A percentile compares a stretch with the other conserved stretches of the same genome.
These are phyloP conservation scores for Cladophialophora bantiana DNA, from an alignment of 2,329 filamentous ascomycete species.

Conservation along the genomic window DNA sequence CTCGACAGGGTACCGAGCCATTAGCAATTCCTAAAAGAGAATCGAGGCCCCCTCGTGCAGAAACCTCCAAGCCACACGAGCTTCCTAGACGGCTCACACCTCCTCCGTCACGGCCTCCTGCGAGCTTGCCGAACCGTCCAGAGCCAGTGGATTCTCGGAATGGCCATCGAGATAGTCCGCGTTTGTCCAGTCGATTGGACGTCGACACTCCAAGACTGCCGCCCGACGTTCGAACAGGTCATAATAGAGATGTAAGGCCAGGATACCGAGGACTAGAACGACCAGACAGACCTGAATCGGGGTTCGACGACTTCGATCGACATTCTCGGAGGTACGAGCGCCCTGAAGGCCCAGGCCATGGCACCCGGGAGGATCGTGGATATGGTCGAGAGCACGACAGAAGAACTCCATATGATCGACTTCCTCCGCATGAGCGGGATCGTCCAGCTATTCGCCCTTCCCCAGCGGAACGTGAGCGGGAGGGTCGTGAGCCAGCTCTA, in stretches of 20 bases:
- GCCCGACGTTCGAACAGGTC: constrained; percentile 47
- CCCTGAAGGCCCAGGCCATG: constrained; percentile 41
- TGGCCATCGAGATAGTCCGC: constrained; percentile 47
- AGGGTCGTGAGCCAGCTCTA: constrained; percentile 39
- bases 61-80: constrained; percentile 31
- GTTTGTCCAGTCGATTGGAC: constrained; percentile 45
- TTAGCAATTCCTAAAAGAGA: constrained; percentile 26
- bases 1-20: constrained; percentile 23
- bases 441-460: constrained; percentile 39
- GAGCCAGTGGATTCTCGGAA: constrained; percentile 45
- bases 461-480: constrained; percentile 41
- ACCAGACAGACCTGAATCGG: constrained; percentile 33
- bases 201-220: constrained; percentile 34
- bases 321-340: constrained; percentile 49
- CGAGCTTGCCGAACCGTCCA: constrained; percentile 47
- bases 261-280: constrained; percentile 47
- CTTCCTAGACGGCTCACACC: constrained; percentile 50
- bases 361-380: constrained; percentile 36
- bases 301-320: constrained; percentile 46
- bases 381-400: constrained; percentile 37
- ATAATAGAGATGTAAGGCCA: constrained; percentile 46
- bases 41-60: constrained; percentile 27
- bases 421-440: constrained; percentile 33
- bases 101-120: constrained; percentile 43
- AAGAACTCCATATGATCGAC: constrained; percentile 33